A percentile compares a stretch with the other conserved stretches of the same genome.
These are phyloP conservation scores for Phytopythium delawarense DNA, from an alignment of 352 stramenopile species.

Conservation along the genomic window DNA sequence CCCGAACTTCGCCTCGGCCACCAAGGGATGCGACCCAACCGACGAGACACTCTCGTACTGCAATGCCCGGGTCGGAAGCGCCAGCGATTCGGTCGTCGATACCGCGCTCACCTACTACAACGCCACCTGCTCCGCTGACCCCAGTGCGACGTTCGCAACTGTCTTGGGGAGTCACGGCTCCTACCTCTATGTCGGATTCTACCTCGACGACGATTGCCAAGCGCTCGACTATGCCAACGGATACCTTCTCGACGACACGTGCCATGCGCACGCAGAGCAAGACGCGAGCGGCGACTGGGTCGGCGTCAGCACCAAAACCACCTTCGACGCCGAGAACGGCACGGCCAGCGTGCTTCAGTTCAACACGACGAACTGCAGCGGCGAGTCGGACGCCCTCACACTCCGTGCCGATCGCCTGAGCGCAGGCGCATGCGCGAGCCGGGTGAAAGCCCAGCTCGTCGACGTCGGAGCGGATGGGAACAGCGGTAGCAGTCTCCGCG, in stretches of 20 bases:
- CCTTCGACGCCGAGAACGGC: background rate
- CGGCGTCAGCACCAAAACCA: background rate
- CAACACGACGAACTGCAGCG: background rate
- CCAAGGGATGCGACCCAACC: background rate
- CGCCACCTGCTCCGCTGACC: background rate
- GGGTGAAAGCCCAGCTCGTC: background rate
- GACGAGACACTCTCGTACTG: background rate
- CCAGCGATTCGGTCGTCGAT: background rate
- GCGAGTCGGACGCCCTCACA: background rate
- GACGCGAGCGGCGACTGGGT: background rate
- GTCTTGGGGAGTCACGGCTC: background rate
- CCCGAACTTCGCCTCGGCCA: background rate
- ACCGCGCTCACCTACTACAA: background rate
- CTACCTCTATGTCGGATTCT: background rate
- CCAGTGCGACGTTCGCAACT: background rate
- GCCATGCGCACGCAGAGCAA: background rate
- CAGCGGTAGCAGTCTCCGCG: background rate
- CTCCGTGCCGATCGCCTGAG: background rate
- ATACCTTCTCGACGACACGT: background rate
- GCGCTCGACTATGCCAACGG: background rate
- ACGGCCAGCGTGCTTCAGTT: background rate
- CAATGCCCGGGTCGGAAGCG: background rate
- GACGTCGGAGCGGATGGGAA: background rate
- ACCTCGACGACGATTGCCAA: background rate
- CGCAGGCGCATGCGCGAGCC: background rate